A percentile compares a stretch with the other conserved stretches of the same genome.
These are phyloP conservation scores for Lentinula detonsa DNA, from an alignment of 768 basidiomycete species.

Conservation along the genomic window DNA sequence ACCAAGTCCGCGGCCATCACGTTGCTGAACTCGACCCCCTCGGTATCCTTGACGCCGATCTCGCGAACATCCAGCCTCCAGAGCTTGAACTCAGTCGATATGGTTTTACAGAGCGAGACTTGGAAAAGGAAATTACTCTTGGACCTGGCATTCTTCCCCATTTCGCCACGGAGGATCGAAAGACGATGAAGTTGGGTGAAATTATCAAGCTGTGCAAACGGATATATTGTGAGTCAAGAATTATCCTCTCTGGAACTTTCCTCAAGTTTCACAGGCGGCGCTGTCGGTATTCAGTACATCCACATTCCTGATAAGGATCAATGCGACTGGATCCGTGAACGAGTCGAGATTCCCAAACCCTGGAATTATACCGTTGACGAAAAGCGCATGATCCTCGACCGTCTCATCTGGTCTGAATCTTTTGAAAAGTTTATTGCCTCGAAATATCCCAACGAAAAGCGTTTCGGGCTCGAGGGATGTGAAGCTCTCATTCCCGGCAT, in stretches of 20 bases:
- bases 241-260: not conserved
- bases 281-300: slow-evolving; percentile 84
- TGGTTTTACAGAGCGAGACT: slow-evolving; percentile 90
- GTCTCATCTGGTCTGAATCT: slow-evolving; percentile 99
- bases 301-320: slow-evolving; percentile 99
- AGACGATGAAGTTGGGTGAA: slow-evolving; percentile 84
- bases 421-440: slow-evolving; percentile 98
- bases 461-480: slow-evolving; percentile 97
- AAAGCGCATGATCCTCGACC: slow-evolving; percentile 98
- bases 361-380: slow-evolving; percentile 99
- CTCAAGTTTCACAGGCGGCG: slow-evolving; percentile 52
- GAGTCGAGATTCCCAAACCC: slow-evolving; percentile 90
- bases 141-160: slow-evolving; percentile 96
- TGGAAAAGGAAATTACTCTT: slow-evolving; percentile 91
- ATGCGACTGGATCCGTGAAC: slow-evolving; percentile 98
- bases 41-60: slow-evolving; percentile 86
- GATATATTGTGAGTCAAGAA: slow-evolving; percentile 77
- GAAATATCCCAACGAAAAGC: slow-evolving; percentile 99
- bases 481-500: slow-evolving; percentile 97
- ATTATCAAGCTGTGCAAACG: slow-evolving; percentile 87
- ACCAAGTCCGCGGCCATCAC: slow-evolving; percentile 98
- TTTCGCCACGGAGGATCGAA: slow-evolving; percentile 82
- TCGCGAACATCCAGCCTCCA: slow-evolving; percentile 70
- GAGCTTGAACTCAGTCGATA: slow-evolving; percentile 94
- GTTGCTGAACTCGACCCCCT: slow-evolving; percentile 94